Conservation (phyloP, 306 rosid genomes). For the Hippophae rhamnoides region DNA sequence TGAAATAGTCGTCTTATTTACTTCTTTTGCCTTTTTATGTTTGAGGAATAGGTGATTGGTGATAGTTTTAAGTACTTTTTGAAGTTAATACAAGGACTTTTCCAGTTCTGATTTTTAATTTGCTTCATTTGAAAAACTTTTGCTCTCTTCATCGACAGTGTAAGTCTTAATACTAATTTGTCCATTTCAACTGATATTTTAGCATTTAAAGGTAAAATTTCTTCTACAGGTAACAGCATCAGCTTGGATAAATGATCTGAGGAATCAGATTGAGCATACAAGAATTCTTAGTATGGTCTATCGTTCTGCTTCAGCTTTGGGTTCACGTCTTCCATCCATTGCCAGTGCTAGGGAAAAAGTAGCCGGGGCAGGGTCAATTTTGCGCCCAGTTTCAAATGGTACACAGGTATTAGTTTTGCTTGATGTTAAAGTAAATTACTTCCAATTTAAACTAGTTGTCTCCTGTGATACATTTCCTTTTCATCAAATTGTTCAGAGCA, state of each 20-base stretch:
- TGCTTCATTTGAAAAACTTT: not conserved
- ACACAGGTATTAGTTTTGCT: constrained; percentile 54
- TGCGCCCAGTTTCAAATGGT: constrained; percentile 87
- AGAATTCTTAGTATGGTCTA: constrained; percentile 89
- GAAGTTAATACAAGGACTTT: no score
- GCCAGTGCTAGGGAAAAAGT: constrained; percentile 87
- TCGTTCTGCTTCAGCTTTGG: constrained; percentile 94
- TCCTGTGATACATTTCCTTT: no score
- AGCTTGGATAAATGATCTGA: constrained; percentile 93
- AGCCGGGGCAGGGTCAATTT: constrained; percentile 89
- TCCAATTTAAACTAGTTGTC: not conserved
- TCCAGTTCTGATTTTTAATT: no score
- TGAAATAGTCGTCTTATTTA: not conserved
- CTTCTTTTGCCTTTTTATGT: not conserved
- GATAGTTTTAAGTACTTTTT: not conserved
- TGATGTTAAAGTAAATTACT: not conserved
- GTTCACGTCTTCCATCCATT: constrained; percentile 92
- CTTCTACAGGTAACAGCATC: constrained; percentile 79
- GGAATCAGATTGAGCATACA: constrained; percentile 85
- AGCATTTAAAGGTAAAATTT: not conserved
- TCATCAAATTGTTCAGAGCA: no score
- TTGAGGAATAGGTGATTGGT: not conserved
- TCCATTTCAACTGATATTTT: not conserved
- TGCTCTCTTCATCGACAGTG: not conserved
- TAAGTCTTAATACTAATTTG: not conserved